A percentile compares a stretch with the other conserved stretches of the same genome.
Evolutionary conservation across 2,329 filamentous ascomycete genomes (phyloP).

Genomic region (Eutypella sp.): DNA sequence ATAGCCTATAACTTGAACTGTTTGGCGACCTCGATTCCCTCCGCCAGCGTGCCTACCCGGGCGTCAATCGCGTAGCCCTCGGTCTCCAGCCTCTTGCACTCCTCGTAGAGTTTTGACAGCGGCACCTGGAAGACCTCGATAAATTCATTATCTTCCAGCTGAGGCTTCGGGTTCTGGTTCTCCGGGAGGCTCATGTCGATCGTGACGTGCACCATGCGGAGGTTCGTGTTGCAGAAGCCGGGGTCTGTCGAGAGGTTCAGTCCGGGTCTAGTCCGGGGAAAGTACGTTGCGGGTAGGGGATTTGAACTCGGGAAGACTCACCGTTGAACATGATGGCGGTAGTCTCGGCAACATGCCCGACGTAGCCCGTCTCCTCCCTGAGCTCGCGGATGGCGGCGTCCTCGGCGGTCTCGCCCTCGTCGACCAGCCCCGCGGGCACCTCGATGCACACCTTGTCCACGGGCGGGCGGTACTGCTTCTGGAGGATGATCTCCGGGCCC

Average conservation of each 20-base stretch:
- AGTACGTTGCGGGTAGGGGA: no score
- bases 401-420: conserved; percentile 57
- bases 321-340: conserved; percentile 30
- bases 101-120: conserved; percentile 57
- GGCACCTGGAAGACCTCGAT: conserved; percentile 74
- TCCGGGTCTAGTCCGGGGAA: no score
- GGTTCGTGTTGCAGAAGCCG: conserved; percentile 62
- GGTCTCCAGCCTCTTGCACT: conserved; percentile 61
- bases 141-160: conserved; percentile 76
- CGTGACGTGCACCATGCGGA: conserved; percentile 66
- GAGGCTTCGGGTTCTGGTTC: conserved; percentile 64
- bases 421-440: conserved; percentile 59
- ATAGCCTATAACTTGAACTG: conserved; percentile 36
- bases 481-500: conserved; percentile 55
- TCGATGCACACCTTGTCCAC: conserved; percentile 57
- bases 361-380: conserved; percentile 62
- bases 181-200: conserved; percentile 65
- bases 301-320: conserved; percentile 7
- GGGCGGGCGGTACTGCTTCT: conserved; percentile 64
- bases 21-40: conserved; percentile 71
- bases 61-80: conserved; percentile 77
- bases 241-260: no score
- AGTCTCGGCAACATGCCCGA: conserved; percentile 48
- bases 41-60: conserved; percentile 69
- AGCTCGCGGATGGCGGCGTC: conserved; percentile 59